Evolutionary conservation across 2,329 filamentous ascomycete genomes (phyloP).

Genomic region (Aureobasidium namibiae): DNA sequence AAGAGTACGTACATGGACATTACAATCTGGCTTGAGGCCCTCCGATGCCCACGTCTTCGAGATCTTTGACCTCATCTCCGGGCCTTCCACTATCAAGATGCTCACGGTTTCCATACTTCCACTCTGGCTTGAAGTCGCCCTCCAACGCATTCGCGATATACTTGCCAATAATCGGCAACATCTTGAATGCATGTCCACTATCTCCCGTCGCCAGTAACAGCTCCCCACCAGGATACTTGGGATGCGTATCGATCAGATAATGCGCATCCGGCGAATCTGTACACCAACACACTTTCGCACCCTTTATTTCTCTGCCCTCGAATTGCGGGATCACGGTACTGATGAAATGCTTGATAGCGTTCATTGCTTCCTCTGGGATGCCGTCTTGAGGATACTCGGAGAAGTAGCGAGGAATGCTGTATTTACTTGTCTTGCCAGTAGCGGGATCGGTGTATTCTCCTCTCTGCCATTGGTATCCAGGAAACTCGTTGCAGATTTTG

Average conservation of each 20-base stretch:
- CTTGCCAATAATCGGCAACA: conserved; percentile 43
- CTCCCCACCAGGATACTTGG: conserved; percentile 28
- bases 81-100: conserved; percentile 2
- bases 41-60: conserved; percentile 16
- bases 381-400: conserved; percentile 2
- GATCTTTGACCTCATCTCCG: conserved; percentile 16
- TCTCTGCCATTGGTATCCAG: conserved; percentile 35
- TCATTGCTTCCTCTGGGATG: conserved; percentile 13
- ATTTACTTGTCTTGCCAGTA: conserved; percentile 1
- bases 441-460: conserved; percentile 2
- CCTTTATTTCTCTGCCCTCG: conserved; percentile 39
- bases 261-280: conserved; percentile 47
- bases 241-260: conserved; percentile 46
- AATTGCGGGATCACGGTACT: conserved; percentile 41
- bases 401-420: conserved; percentile 9
- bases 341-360: conserved; percentile 5
- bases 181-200: conserved; percentile 47
- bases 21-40: background rate
- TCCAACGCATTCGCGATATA: conserved; percentile 44
- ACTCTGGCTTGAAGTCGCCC: conserved; percentile 20
- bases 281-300: conserved; percentile 50
- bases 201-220: conserved; percentile 43
- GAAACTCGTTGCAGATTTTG: conserved; percentile 49
- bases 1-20: background rate
- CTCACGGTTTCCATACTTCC: conserved; percentile 6